These are phyloP conservation scores for Colletotrichum sojae DNA, from an alignment of 2,329 filamentous ascomycete species.

Conservation along the genomic window DNA sequence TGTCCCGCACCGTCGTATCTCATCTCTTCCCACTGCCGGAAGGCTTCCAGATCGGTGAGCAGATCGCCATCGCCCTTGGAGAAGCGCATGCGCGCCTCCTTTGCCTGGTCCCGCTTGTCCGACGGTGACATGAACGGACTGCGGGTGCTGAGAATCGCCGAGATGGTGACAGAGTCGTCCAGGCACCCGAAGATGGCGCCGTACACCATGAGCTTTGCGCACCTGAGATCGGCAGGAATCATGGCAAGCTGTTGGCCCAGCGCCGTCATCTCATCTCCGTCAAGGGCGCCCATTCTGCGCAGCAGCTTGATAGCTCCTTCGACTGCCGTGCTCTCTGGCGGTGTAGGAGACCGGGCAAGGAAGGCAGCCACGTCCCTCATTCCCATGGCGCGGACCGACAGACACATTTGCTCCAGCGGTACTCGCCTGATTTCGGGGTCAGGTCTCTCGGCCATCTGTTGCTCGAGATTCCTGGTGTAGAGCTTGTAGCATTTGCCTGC, in stretches of 20 bases:
- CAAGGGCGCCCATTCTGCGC: constrained; percentile 88
- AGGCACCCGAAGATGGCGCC: constrained; percentile 94
- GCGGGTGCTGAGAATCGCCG: constrained; percentile 90
- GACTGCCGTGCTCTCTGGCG: constrained; percentile 87
- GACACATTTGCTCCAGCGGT: constrained; percentile 91
- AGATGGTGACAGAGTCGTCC: constrained; percentile 89
- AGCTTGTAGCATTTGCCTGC: constrained; percentile 96
- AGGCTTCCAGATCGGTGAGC: constrained; percentile 87
- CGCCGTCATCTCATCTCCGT: constrained; percentile 88
- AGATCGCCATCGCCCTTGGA: constrained; percentile 86
- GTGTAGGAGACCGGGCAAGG: constrained; percentile 88
- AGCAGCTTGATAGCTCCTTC: constrained; percentile 87
- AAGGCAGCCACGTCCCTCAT: constrained; percentile 86
- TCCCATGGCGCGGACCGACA: constrained; percentile 96
- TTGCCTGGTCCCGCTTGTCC: constrained; percentile 86
- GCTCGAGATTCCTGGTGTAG: constrained; percentile 88
- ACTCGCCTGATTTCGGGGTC: constrained; percentile 96
- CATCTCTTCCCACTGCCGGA: constrained; percentile 84
- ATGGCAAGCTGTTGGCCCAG: constrained; percentile 94
- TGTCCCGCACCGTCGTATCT: constrained; percentile 70
- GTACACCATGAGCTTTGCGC: constrained; percentile 95
- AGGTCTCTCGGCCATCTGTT: constrained; percentile 87
- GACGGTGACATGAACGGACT: constrained; percentile 89
- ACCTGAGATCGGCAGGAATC: constrained; percentile 93
- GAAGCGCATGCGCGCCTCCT: constrained; percentile 82